Evolutionary conservation across 2,329 filamentous ascomycete genomes (phyloP).

Genomic region (Aaosphaeria pasadenensis): DNA sequence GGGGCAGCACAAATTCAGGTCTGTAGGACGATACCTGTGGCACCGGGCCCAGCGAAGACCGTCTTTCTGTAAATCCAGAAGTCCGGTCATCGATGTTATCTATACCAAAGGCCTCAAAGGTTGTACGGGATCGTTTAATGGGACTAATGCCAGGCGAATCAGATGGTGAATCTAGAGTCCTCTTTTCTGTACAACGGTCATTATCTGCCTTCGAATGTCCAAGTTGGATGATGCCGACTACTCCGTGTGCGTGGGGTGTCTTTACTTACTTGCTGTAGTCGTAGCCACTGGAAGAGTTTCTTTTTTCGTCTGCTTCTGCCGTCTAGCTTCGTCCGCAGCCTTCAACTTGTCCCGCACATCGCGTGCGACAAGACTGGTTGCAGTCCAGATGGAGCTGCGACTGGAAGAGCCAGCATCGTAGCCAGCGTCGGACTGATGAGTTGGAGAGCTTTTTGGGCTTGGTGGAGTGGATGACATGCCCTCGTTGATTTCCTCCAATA

Average conservation of each 20-base stretch:
- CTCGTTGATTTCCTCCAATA: slow-evolving; percentile 25
- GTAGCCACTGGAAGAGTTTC: not conserved
- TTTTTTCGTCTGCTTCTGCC: slow-evolving; percentile 5
- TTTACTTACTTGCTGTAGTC: not conserved
- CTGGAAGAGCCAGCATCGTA: not conserved
- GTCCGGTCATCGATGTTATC: not conserved
- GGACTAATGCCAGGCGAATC: no score
- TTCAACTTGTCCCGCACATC: slow-evolving; percentile 22
- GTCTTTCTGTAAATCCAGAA: not conserved
- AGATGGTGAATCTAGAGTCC: no score
- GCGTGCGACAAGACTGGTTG: slow-evolving; percentile 14
- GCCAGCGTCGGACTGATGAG: not conserved
- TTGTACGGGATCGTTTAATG: no score
- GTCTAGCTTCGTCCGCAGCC: slow-evolving; percentile 20
- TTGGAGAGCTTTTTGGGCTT: not conserved
- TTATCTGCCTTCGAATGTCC: not conserved
- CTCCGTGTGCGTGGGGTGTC: not conserved
- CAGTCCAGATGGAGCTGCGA: slow-evolving; percentile 15
- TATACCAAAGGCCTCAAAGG: not conserved
- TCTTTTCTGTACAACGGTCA: not conserved
- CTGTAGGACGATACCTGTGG: not conserved
- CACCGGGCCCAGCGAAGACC: not conserved
- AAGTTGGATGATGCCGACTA: not conserved
- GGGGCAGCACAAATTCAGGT: not conserved
- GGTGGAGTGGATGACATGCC: not conserved